phyloP scores from a whole-genome alignment of 495 filamentous ascomycete species.

The Annulohypoxylon bovei region DNA sequence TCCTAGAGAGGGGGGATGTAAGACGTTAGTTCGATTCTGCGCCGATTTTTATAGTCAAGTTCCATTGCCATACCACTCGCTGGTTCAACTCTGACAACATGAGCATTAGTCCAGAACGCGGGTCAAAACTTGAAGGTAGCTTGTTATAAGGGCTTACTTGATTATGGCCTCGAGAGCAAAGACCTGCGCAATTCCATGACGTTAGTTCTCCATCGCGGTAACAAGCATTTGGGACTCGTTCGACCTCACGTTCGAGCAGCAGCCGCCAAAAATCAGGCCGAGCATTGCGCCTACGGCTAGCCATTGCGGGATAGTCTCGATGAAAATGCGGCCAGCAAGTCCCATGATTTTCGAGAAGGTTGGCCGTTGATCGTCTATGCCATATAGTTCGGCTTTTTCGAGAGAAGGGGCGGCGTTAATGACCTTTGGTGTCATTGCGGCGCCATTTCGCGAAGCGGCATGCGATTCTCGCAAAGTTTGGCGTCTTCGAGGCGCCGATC shows the following conservation, averaged over 20 bases:
- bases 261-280: conserved; percentile 94
- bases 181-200: conserved; percentile 62
- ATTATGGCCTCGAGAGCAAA: conserved; percentile 96
- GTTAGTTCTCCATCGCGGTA: conserved; percentile 22
- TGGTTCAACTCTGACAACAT: conserved; percentile 62
- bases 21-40: conserved; percentile 18
- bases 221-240: conserved; percentile 39
- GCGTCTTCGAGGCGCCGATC: conserved; percentile 47
- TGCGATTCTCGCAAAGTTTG: conserved; percentile 49
- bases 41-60: background rate
- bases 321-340: conserved; percentile 63
- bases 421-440: conserved; percentile 49
- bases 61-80: conserved; percentile 61
- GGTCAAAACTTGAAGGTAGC: conserved; percentile 20
- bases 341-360: conserved; percentile 64
- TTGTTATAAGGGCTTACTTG: conserved; percentile 67
- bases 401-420: conserved; percentile 66
- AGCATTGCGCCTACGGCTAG: conserved; percentile 75
- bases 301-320: conserved; percentile 73
- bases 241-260: conserved; percentile 87
- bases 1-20: conserved; percentile 58
- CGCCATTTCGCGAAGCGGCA: conserved; percentile 44
- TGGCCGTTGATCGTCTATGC: conserved; percentile 64
- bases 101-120: conserved; percentile 38
- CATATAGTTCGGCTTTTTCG: conserved; percentile 65